These are phyloP conservation scores for Echinochloa phyllopogon DNA, from an alignment of 176 grass and related monocot species.

Conservation along the genomic window DNA sequence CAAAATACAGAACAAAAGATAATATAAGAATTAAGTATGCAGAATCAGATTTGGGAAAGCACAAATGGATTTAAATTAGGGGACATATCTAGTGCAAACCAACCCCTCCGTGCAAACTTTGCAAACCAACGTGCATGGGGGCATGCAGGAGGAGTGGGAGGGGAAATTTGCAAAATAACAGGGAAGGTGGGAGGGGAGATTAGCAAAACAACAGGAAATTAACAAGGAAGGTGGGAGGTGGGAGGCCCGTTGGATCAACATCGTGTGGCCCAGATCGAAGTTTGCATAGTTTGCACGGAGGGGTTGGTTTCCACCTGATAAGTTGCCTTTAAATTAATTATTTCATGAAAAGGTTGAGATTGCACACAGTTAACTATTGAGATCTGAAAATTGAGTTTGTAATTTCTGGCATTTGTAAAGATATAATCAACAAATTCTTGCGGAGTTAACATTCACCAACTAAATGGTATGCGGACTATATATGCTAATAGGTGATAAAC, in stretches of 20 bases:
- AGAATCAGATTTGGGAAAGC: neutral
- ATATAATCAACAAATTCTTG: neutral
- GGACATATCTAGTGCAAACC: too few species aligned
- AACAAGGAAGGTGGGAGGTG: too few species aligned
- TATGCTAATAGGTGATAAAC: neutral
- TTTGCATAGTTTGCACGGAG: too few species aligned
- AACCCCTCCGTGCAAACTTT: too few species aligned
- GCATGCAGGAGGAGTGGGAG: too few species aligned
- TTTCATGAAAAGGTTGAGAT: conserved; percentile 19
- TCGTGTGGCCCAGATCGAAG: too few species aligned
- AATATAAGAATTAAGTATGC: neutral
- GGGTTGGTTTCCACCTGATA: too few species aligned
- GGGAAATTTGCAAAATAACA: too few species aligned
- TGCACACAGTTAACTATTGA: neutral
- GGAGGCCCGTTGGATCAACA: too few species aligned
- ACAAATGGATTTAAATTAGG: neutral
- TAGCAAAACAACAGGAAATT: too few species aligned
- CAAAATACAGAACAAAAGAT: neutral
- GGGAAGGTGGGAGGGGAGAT: too few species aligned
- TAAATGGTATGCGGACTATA: neutral
- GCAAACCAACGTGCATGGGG: too few species aligned
- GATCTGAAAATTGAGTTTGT: conserved; percentile 6
- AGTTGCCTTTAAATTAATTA: neutral
- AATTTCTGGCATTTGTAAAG: conserved; percentile 5
- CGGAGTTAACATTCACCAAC: neutral